A percentile compares a stretch with the other conserved stretches of the same genome.
phyloP scores from a whole-genome alignment of 2,329 filamentous ascomycete genomes.

The Leptographium radiaticola region DNA sequence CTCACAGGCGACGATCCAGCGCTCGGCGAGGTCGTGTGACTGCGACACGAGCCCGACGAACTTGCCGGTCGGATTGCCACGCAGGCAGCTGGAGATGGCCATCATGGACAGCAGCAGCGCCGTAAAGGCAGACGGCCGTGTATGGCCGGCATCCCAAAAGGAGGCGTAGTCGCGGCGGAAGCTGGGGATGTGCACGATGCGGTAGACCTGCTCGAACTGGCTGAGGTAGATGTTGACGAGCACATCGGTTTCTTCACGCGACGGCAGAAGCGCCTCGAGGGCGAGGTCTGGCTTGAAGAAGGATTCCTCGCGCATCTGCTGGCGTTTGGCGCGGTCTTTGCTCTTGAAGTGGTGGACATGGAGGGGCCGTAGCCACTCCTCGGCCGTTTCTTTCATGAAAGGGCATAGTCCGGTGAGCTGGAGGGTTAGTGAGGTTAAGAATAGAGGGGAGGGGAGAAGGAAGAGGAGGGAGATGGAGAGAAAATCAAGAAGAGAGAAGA shows the following conservation, averaged over 20 bases:
- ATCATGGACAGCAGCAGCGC: conserved; percentile 47
- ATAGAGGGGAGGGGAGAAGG: too few relatives aligned
- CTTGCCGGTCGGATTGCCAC: conserved; percentile 36
- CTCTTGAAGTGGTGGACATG: conserved; percentile 39
- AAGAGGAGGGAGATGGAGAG: too few relatives aligned
- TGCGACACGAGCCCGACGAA: conserved; percentile 46
- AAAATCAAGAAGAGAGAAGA: too few relatives aligned
- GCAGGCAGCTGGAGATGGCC: conserved; percentile 43
- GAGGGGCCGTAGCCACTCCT: conserved; percentile 46
- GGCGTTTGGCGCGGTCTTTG: conserved; percentile 42
- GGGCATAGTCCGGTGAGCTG: conserved; percentile 39
- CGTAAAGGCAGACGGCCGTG: conserved; percentile 39
- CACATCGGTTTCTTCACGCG: conserved; percentile 19
- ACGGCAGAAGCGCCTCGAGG: conserved; percentile 33
- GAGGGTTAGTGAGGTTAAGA: too few relatives aligned
- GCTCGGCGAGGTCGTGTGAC: conserved; percentile 39
- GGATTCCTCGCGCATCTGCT: conserved; percentile 36
- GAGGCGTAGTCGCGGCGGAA: conserved; percentile 41
- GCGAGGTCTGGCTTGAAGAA: conserved; percentile 33
- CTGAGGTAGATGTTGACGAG: conserved; percentile 23
- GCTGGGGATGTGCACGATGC: conserved; percentile 44
- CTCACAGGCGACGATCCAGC: conserved; percentile 43
- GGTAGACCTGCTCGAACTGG: conserved; percentile 25
- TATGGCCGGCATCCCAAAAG: conserved; percentile 36
- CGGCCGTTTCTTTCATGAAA: conserved; percentile 50